A percentile compares a stretch with the other conserved stretches of the same genome.
phyloP scores from a whole-genome alignment of 805 yeast genomes.

The Brettanomyces anomalus region DNA sequence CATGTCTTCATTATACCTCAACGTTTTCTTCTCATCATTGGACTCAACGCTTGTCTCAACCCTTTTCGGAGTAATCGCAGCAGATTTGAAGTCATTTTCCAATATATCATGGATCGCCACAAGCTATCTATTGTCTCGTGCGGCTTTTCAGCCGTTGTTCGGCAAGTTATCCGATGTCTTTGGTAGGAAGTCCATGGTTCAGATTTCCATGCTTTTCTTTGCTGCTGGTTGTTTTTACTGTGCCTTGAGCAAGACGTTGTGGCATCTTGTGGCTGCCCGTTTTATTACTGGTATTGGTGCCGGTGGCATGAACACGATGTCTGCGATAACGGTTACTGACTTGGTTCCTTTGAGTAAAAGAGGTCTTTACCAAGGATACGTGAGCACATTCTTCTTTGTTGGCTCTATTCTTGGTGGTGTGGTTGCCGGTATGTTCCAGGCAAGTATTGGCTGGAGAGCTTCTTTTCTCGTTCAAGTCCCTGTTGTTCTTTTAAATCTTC shows the following conservation, averaged over 20 bases:
- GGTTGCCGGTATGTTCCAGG: slow-evolving; percentile 49
- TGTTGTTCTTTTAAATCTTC: slow-evolving; percentile 34
- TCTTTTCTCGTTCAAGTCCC: slow-evolving; percentile 49
- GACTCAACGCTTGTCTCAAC: slow-evolving; percentile 50
- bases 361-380: slow-evolving; percentile 77
- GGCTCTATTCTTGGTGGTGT: slow-evolving; percentile 73
- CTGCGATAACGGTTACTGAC: slow-evolving; percentile 71
- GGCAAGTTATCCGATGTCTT: slow-evolving; percentile 48
- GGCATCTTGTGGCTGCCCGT: slow-evolving; percentile 44
- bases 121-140: slow-evolving; percentile 31
- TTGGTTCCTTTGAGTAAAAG: slow-evolving; percentile 67
- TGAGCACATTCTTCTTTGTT: slow-evolving; percentile 64
- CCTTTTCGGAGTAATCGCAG: slow-evolving; percentile 39
- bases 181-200: slow-evolving; percentile 35
- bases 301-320: slow-evolving; percentile 71
- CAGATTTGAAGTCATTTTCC: slow-evolving; percentile 38
- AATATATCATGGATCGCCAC: slow-evolving; percentile 36
- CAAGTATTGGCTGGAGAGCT: slow-evolving; percentile 56
- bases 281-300: slow-evolving; percentile 84
- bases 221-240: slow-evolving; percentile 33
- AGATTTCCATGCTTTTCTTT: slow-evolving; percentile 25
- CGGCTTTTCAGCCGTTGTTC: slow-evolving; percentile 46
- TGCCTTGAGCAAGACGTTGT: slow-evolving; percentile 30
- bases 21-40: slow-evolving; percentile 36
- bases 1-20: slow-evolving; percentile 9